Conservation (phyloP, 305 asterid genomes). For the Plantago lanceolata region DNA sequence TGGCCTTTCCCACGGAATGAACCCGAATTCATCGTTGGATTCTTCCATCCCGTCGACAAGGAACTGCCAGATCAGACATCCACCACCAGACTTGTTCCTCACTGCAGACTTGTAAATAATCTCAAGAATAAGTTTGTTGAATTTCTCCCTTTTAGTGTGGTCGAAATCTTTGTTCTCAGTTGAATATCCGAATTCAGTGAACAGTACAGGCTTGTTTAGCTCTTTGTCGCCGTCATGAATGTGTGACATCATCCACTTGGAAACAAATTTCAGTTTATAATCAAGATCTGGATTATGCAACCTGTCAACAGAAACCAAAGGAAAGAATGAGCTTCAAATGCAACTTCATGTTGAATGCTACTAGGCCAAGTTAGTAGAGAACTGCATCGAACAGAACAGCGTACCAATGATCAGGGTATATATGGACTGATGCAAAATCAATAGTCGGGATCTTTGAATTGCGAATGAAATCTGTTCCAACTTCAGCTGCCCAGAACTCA, state of each 20-base stretch:
- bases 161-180: slow-evolving; percentile 63
- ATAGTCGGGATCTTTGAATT: slow-evolving; percentile 44
- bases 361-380: background rate
- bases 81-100: slow-evolving; percentile 63
- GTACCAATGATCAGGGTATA: slow-evolving; percentile 68
- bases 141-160: slow-evolving; percentile 57
- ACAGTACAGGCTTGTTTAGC: slow-evolving; percentile 75
- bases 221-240: slow-evolving; percentile 90
- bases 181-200: slow-evolving; percentile 90
- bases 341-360: slow-evolving; percentile 1
- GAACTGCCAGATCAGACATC: slow-evolving; percentile 90
- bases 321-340: background rate
- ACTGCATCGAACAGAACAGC: background rate
- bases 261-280: slow-evolving; percentile 54
- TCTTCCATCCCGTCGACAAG: slow-evolving; percentile 85
- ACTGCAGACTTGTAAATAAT: slow-evolving; percentile 67
- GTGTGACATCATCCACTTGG: slow-evolving; percentile 93
- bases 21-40: slow-evolving; percentile 79
- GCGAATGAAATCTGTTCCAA: slow-evolving; percentile 59
- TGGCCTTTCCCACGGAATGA: slow-evolving; percentile 75
- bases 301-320: slow-evolving; percentile 37
- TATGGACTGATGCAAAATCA: slow-evolving; percentile 61
- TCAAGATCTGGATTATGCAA: slow-evolving; percentile 67
- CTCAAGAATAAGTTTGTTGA: slow-evolving; percentile 66
- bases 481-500: slow-evolving; percentile 51